Percentiles rank a stretch among this genome's conserved stretches.
Conservation (phyloP, 768 basidiomycete species). For the Paxillus involutus region DNA sequence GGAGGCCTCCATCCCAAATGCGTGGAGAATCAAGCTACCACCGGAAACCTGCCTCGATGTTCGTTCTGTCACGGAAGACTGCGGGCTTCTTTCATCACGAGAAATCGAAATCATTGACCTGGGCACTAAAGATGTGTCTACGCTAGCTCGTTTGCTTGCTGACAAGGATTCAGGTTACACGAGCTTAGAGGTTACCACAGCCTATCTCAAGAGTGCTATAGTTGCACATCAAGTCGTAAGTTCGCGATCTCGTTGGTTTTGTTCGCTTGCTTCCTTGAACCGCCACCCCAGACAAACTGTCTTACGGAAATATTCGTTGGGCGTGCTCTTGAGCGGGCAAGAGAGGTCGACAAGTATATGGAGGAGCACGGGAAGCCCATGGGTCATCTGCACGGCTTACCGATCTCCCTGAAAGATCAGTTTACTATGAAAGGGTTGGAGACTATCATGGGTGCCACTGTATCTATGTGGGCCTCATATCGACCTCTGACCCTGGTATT, state of each 20-base stretch:
- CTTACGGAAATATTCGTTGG: conserved; percentile 28
- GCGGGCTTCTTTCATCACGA: conserved; percentile 21
- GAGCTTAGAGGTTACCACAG: conserved; percentile 26
- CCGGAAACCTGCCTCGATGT: conserved; percentile 18
- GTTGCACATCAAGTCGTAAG: conserved; percentile 27
- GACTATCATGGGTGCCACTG: conserved; percentile 48
- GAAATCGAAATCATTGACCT: conserved; percentile 23
- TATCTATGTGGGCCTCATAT: neutral
- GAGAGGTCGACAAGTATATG: conserved; percentile 23
- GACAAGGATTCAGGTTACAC: conserved; percentile 21
- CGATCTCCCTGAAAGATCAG: conserved; percentile 44
- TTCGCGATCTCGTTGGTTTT: neutral
- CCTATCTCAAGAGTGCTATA: conserved; percentile 29
- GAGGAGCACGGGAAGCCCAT: conserved; percentile 18
- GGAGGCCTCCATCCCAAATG: conserved; percentile 22
- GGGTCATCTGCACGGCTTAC: conserved; percentile 52
- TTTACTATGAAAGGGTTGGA: conserved; percentile 62
- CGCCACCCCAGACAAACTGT: conserved; percentile 23
- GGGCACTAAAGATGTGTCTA: conserved; percentile 24
- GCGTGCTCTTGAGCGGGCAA: conserved; percentile 24
- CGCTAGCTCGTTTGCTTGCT: conserved; percentile 20
- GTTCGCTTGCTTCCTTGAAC: neutral
- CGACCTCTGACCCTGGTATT: conserved; percentile 23
- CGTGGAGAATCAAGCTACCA: conserved; percentile 21
- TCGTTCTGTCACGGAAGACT: conserved; percentile 18